Conservation (phyloP, 2,329 filamentous ascomycete species). For the Botryotinia convoluta region DNA sequence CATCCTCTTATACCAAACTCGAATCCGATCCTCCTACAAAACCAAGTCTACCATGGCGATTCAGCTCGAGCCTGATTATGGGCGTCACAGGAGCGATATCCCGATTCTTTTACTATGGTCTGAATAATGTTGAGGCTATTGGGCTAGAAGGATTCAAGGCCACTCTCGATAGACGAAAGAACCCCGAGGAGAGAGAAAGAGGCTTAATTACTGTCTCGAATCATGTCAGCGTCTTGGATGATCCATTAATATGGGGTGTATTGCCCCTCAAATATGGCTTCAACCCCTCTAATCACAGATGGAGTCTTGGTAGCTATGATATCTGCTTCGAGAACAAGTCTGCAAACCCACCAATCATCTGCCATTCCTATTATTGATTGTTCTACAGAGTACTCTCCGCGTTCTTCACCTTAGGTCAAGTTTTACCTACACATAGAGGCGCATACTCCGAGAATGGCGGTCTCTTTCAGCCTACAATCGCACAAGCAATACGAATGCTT, state of each 20-base stretch:
- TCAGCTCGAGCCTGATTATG: slow-evolving; percentile 72
- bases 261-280: slow-evolving; percentile 73
- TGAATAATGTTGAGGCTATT: slow-evolving; percentile 73
- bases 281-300: slow-evolving; percentile 73
- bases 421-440: slow-evolving; percentile 81
- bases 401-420: slow-evolving; percentile 89
- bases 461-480: slow-evolving; percentile 84
- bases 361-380: slow-evolving; percentile 1
- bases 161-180: slow-evolving; percentile 69
- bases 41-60: slow-evolving; percentile 60
- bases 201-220: slow-evolving; percentile 90
- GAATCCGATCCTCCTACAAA: slow-evolving; percentile 23
- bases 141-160: slow-evolving; percentile 74
- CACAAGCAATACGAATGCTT: slow-evolving; percentile 79
- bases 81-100: slow-evolving; percentile 68
- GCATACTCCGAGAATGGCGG: slow-evolving; percentile 74
- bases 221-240: slow-evolving; percentile 85
- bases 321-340: slow-evolving; percentile 90
- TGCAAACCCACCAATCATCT: slow-evolving; percentile 28
- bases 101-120: slow-evolving; percentile 69
- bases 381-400: slow-evolving; percentile 59
- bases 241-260: slow-evolving; percentile 90
- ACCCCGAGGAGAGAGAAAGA: slow-evolving; percentile 63
- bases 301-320: slow-evolving; percentile 89
- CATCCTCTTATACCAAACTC: slow-evolving; percentile 20